Evolutionary conservation across 495 filamentous ascomycete genomes (phyloP).

Genomic region (Staphylotrichum longicolle): DNA sequence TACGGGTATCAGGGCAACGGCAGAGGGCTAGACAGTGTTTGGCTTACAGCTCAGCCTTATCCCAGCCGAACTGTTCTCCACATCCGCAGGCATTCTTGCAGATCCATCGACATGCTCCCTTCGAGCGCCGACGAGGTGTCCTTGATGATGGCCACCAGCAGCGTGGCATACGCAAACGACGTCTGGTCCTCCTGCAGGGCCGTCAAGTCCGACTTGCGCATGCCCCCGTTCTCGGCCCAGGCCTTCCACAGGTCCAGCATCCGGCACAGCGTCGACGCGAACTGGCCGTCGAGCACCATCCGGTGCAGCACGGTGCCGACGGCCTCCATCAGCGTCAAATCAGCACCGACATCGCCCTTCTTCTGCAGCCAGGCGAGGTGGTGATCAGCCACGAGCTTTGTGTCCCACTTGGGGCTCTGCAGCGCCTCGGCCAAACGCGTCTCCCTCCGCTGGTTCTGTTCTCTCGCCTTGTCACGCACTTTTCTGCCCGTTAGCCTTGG

Average conservation of each 20-base stretch:
- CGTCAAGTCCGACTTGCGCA: conserved; percentile 52
- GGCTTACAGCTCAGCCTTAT: conserved; percentile 22
- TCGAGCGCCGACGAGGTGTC: conserved; percentile 47
- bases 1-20: neutral
- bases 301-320: conserved; percentile 52
- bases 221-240: conserved; percentile 58
- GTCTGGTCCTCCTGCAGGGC: conserved; percentile 43
- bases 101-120: conserved; percentile 55
- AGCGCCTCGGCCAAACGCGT: conserved; percentile 52
- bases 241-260: conserved; percentile 58
- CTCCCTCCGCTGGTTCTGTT: conserved; percentile 43
- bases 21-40: neutral
- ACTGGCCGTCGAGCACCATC: conserved; percentile 53
- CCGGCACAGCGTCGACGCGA: conserved; percentile 42
- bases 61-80: conserved; percentile 60
- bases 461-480: conserved; percentile 40
- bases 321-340: conserved; percentile 36
- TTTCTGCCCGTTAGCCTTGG: conserved; percentile 9
- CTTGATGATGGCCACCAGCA: conserved; percentile 52
- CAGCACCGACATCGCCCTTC: conserved; percentile 27
- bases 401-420: conserved; percentile 55
- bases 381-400: conserved; percentile 50
- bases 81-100: conserved; percentile 59
- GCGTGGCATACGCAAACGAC: conserved; percentile 52
- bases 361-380: conserved; percentile 47